Percentiles rank a stretch among this genome's conserved stretches.
These are phyloP conservation scores for Ogataea hybrid DNA, from an alignment of 1,139 yeast genomes.

Conservation along the genomic window DNA sequence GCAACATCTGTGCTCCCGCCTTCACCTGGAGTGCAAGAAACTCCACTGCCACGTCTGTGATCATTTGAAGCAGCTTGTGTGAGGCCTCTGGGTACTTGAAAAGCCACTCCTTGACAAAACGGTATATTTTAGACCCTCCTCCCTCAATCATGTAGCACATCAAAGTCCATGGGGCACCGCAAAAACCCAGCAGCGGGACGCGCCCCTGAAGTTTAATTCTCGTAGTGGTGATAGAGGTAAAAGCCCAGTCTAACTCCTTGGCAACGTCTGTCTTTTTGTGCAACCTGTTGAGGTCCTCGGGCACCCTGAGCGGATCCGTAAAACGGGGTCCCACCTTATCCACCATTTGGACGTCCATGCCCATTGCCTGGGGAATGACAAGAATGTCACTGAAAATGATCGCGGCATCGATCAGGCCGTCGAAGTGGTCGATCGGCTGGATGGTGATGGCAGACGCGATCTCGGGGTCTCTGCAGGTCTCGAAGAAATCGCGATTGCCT, in stretches of 20 bases:
- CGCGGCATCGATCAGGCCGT: slow-evolving; percentile 92
- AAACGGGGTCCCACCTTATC: slow-evolving; percentile 96
- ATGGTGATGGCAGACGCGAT: slow-evolving; percentile 91
- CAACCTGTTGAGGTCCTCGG: slow-evolving; percentile 59
- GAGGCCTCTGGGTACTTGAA: slow-evolving; percentile 74
- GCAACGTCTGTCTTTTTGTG: slow-evolving; percentile 64
- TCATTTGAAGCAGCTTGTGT: slow-evolving; percentile 68
- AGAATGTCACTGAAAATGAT: slow-evolving; percentile 93
- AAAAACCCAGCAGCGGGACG: slow-evolving; percentile 92
- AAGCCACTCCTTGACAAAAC: slow-evolving; percentile 91
- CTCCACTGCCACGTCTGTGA: slow-evolving; percentile 87
- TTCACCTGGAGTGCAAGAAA: slow-evolving; percentile 91
- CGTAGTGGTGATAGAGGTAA: slow-evolving; percentile 85
- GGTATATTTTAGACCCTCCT: slow-evolving; percentile 88
- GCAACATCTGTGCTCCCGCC: slow-evolving; percentile 98
- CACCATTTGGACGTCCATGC: slow-evolving; percentile 89
- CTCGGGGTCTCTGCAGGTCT: slow-evolving; percentile 91
- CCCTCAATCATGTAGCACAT: slow-evolving; percentile 98
- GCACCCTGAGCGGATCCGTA: slow-evolving; percentile 78
- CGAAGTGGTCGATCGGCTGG: slow-evolving; percentile 89
- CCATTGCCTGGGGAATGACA: slow-evolving; percentile 98
- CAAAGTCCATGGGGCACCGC: slow-evolving; percentile 98
- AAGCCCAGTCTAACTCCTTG: slow-evolving; percentile 89
- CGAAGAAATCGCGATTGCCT: slow-evolving; percentile 85
- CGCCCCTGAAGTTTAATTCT: slow-evolving; percentile 81